Evolutionary conservation across 2,329 filamentous ascomycete species (phyloP).

Genomic region (Diaporthe vaccinii): DNA sequence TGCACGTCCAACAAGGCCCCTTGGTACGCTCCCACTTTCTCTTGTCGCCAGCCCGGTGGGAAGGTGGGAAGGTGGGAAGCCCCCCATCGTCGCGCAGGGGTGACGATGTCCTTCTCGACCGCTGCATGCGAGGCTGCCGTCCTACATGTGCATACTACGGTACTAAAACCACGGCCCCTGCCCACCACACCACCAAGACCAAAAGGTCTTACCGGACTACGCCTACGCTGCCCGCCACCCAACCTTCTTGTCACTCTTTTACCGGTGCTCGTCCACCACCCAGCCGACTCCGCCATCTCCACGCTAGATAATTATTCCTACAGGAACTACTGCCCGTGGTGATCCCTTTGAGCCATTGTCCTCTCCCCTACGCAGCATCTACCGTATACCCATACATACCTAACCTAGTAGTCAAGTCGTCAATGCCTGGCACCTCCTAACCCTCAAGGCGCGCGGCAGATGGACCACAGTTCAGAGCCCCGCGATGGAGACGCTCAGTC

Average conservation of each 20-base stretch:
- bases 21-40: slow-evolving; percentile 9
- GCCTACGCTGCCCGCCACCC: slow-evolving; percentile 8
- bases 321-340: background rate
- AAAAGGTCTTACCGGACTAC: background rate
- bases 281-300: background rate
- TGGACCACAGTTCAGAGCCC: slow-evolving; percentile 34
- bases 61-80: background rate
- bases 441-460: slow-evolving; percentile 32
- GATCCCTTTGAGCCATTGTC: background rate
- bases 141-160: background rate
- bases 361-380: background rate
- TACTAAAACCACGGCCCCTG: slow-evolving; percentile 30
- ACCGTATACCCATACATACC: background rate
- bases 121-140: slow-evolving; percentile 21
- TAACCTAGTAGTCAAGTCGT: slow-evolving; percentile 1
- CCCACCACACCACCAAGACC: slow-evolving; percentile 21
- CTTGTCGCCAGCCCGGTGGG: slow-evolving; percentile 8
- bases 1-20: slow-evolving; percentile 16
- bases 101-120: slow-evolving; percentile 21
- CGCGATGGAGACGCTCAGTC: slow-evolving; percentile 34
- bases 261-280: slow-evolving; percentile 5
- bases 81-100: slow-evolving; percentile 23
- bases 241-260: slow-evolving; percentile 24
- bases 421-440: slow-evolving; percentile 32
- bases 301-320: background rate